Evolutionary conservation across 2,329 filamentous ascomycete species (phyloP).

Genomic region (Penicillium sp.): DNA sequence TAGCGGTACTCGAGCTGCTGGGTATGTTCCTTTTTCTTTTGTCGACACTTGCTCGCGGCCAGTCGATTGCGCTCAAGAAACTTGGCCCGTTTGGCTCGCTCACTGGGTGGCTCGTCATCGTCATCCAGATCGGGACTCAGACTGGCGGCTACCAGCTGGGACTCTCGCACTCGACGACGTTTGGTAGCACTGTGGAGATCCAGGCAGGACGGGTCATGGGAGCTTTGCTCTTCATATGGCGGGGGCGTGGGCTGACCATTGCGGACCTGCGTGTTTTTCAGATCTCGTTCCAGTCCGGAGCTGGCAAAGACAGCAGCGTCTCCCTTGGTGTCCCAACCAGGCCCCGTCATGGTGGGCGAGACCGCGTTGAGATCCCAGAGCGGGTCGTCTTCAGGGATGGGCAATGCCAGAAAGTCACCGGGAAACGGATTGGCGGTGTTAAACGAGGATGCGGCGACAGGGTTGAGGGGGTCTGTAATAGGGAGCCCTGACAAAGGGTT

Average conservation of each 20-base stretch:
- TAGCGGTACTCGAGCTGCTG: conserved; percentile 44
- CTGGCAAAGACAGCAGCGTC: conserved; percentile 24
- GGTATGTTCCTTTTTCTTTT: conserved; percentile 57
- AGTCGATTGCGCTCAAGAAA: conserved; percentile 56
- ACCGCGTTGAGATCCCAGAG: conserved; percentile 30
- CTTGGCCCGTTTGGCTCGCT: conserved; percentile 43
- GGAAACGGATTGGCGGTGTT: conserved; percentile 19
- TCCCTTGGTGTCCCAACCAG: conserved; percentile 22
- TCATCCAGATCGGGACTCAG: conserved; percentile 24
- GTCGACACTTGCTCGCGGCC: conserved; percentile 56
- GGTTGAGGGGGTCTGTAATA: conserved; percentile 5
- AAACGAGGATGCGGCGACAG: conserved; percentile 14
- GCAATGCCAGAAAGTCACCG: conserved; percentile 26
- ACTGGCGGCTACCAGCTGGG: conserved; percentile 11
- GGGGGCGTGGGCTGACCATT: conserved; percentile 38
- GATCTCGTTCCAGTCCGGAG: conserved; percentile 26
- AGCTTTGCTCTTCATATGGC: conserved; percentile 27
- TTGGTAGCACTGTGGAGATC: conserved; percentile 18
- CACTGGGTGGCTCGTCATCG: conserved; percentile 22
- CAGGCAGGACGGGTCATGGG: conserved; percentile 13
- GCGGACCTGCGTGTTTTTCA: conserved; percentile 34
- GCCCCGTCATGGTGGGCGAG: conserved; percentile 21
- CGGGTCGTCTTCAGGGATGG: conserved; percentile 29
- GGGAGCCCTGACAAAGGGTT: conserved; percentile 12
- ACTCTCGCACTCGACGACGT: conserved; percentile 14